These are phyloP conservation scores for Boletus sp. DNA, from an alignment of 768 basidiomycete genomes.

Conservation along the genomic window DNA sequence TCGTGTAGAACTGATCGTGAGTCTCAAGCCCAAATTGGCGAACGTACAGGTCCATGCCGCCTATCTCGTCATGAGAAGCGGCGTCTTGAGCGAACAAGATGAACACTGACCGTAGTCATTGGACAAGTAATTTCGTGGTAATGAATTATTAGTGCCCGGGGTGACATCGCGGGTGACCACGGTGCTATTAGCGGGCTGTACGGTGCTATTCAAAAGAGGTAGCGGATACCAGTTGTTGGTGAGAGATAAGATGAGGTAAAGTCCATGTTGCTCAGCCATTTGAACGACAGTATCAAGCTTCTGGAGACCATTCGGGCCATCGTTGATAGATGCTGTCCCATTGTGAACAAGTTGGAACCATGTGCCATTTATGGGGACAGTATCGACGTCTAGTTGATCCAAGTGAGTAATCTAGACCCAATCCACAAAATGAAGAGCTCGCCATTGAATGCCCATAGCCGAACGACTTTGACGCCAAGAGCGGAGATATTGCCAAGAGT, in stretches of 20 bases:
- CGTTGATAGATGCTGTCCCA: constrained; percentile 54
- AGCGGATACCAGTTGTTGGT: constrained; percentile 63
- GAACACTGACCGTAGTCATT: constrained; percentile 55
- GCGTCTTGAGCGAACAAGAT: background rate
- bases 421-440: background rate
- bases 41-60: constrained; percentile 68
- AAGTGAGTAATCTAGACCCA: constrained; percentile 5
- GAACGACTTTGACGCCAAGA: constrained; percentile 55
- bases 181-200: background rate
- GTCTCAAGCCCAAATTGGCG: constrained; percentile 39
- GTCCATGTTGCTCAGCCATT: constrained; percentile 51
- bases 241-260: constrained; percentile 54
- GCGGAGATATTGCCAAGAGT: constrained; percentile 59
- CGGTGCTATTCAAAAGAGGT: constrained; percentile 31
- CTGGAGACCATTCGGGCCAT: constrained; percentile 60
- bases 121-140: constrained; percentile 54
- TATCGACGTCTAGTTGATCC: constrained; percentile 43
- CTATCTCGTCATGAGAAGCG: constrained; percentile 31
- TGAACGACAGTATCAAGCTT: constrained; percentile 58
- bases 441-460: constrained; percentile 77
- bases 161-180: constrained; percentile 27
- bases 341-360: constrained; percentile 66
- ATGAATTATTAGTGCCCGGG: constrained; percentile 36
- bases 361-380: constrained; percentile 53
- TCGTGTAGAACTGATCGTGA: constrained; percentile 62